Evolutionary conservation across 805 yeast genomes (phyloP).

Genomic region (Saturnispora ahearnii): DNA sequence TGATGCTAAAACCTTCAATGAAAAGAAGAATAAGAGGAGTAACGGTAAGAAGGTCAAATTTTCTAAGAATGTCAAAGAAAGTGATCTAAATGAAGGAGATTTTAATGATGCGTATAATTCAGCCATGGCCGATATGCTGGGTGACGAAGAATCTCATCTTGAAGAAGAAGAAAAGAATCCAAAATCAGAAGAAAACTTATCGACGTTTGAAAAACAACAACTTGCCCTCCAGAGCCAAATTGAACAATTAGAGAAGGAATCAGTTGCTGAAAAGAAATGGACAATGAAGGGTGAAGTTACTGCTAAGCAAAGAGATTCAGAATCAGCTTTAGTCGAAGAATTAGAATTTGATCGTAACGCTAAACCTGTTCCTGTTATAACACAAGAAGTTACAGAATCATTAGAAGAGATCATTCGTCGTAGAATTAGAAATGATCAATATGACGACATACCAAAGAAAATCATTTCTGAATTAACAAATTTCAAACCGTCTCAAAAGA

Average conservation of each 20-base stretch:
- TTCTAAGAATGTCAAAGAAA: constrained; percentile 19
- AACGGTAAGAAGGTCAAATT: constrained; percentile 8
- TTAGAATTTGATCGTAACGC: constrained; percentile 88
- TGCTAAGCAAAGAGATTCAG: constrained; percentile 72
- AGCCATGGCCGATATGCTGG: constrained; percentile 57
- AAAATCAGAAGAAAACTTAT: constrained; percentile 32
- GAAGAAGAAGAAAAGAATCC: constrained; percentile 26
- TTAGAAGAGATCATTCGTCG: constrained; percentile 83
- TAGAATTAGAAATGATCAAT: constrained; percentile 64
- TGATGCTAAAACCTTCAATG: constrained; percentile 11
- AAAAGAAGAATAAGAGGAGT: constrained; percentile 8
- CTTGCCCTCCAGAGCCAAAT: constrained; percentile 68
- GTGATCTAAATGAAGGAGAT: constrained; percentile 50
- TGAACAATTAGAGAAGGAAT: constrained; percentile 69
- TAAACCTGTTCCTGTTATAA: constrained; percentile 92
- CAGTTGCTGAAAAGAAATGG: constrained; percentile 89
- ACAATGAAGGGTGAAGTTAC: constrained; percentile 87
- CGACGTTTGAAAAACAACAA: constrained; percentile 81
- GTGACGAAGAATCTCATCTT: constrained; percentile 28
- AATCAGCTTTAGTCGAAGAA: constrained; percentile 73
- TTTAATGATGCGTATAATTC: constrained; percentile 51
- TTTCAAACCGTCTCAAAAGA: constrained; percentile 42
- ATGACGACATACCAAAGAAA: constrained; percentile 78
- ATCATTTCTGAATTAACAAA: constrained; percentile 57
- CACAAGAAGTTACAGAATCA: constrained; percentile 77